Percentiles rank a stretch among this genome's conserved stretches.
phyloP scores from a whole-genome alignment of 805 yeast species.

The Middelhovenomyces tepae region DNA sequence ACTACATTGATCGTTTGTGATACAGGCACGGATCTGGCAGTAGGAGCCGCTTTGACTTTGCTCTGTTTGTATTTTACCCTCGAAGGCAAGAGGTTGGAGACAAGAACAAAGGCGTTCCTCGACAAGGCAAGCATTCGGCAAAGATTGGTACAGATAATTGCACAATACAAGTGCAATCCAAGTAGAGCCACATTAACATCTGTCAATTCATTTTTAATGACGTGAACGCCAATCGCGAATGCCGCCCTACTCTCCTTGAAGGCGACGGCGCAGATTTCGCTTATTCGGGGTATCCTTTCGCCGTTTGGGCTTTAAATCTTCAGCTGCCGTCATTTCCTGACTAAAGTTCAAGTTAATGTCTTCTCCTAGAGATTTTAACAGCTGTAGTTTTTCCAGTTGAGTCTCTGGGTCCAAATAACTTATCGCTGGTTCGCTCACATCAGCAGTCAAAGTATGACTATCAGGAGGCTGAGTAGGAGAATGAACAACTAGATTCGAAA shows the following conservation, averaged over 20 bases:
- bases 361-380: constrained; percentile 18
- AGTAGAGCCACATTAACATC: constrained; percentile 71
- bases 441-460: neutral
- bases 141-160: constrained; percentile 44
- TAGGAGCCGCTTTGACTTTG: constrained; percentile 47
- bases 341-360: constrained; percentile 8
- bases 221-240: too few species aligned
- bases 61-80: constrained; percentile 39
- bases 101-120: constrained; percentile 14
- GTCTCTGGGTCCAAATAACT: constrained; percentile 19
- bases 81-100: constrained; percentile 30
- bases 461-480: constrained; percentile 2
- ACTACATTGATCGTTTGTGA: constrained; percentile 48
- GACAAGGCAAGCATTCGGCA: constrained; percentile 36
- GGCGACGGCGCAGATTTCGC: too few species aligned
- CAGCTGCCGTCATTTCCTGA: constrained; percentile 15
- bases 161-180: constrained; percentile 53
- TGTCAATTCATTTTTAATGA: constrained; percentile 52
- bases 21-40: constrained; percentile 56
- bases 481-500: constrained; percentile 8
- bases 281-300: too few species aligned
- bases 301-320: constrained; percentile 11
- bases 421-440: constrained; percentile 4
- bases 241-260: too few species aligned
- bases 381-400: constrained; percentile 11